Percentiles rank a stretch among this genome's conserved stretches.
These are phyloP conservation scores for Yamadazyma sp. DNA, from an alignment of 805 yeast species.

Conservation along the genomic window DNA sequence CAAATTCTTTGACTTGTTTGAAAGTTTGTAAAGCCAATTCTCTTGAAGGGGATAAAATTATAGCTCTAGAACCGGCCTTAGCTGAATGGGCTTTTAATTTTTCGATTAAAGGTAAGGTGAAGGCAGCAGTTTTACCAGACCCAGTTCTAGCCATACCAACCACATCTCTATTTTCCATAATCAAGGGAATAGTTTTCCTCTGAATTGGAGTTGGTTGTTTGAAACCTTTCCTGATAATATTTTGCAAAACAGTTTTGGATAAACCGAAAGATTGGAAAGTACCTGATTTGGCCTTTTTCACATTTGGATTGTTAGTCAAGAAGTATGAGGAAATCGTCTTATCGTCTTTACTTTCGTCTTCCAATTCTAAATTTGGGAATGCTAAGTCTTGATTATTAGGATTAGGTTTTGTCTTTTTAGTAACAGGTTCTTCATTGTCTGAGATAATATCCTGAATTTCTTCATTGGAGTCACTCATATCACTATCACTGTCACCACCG, in stretches of 20 bases:
- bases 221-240: conserved; percentile 81
- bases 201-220: conserved; percentile 97
- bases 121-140: conserved; percentile 98
- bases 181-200: conserved; percentile 88
- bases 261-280: conserved; percentile 89
- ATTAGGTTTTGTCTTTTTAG: conserved; percentile 22
- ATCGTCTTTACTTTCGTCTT: conserved; percentile 39
- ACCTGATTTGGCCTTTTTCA: conserved; percentile 67
- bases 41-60: conserved; percentile 90
- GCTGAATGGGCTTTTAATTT: conserved; percentile 80
- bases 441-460: conserved; percentile 37
- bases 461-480: conserved; percentile 9
- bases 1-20: conserved; percentile 84
- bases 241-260: conserved; percentile 64
- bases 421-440: conserved; percentile 42
- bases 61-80: conserved; percentile 83
- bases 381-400: conserved; percentile 22
- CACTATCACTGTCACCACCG: conserved; percentile 13
- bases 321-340: conserved; percentile 35
- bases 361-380: conserved; percentile 53
- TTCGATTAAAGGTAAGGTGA: conserved; percentile 85
- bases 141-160: conserved; percentile 99
- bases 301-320: conserved; percentile 37
- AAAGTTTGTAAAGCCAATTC: conserved; percentile 93
- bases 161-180: conserved; percentile 84